Conservation (phyloP, 2,329 filamentous ascomycete genomes). For the Pyrenochaeta sp. region DNA sequence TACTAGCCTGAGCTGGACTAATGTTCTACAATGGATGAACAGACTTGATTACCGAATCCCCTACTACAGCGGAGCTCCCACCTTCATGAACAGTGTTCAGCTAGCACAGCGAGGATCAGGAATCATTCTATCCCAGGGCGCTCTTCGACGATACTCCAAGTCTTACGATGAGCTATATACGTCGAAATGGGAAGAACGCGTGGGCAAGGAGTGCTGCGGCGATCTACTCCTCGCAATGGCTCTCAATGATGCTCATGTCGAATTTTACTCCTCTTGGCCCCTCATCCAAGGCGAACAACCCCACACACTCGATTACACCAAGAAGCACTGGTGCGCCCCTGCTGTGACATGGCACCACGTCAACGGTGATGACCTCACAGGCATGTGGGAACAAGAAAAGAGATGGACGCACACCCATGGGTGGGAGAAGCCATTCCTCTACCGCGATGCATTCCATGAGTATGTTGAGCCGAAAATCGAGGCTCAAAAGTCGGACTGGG, state of each 20-base stretch:
- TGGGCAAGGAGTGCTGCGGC: conserved; percentile 47
- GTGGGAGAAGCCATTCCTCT: conserved; percentile 42
- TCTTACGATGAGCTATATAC: conserved; percentile 40
- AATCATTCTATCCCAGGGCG: conserved; percentile 52
- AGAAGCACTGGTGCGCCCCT: conserved; percentile 53
- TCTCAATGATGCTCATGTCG: conserved; percentile 44
- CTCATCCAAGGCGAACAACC: conserved; percentile 54
- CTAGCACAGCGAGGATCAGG: conserved; percentile 54
- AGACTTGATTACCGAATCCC: conserved; percentile 50
- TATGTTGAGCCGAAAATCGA: conserved; percentile 40
- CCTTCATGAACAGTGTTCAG: conserved; percentile 44
- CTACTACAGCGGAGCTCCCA: conserved; percentile 52
- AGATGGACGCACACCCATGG: conserved; percentile 43
- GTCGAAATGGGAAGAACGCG: conserved; percentile 40
- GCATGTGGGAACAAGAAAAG: conserved; percentile 41
- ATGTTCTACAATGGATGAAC: conserved; percentile 49
- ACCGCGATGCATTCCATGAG: conserved; percentile 41
- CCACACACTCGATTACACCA: conserved; percentile 48
- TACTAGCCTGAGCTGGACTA: conserved; percentile 46
- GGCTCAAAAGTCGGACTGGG: conserved; percentile 41
- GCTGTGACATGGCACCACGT: conserved; percentile 50
- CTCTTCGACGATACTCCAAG: conserved; percentile 44
- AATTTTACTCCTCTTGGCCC: conserved; percentile 49
- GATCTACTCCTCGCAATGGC: conserved; percentile 47
- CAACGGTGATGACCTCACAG: conserved; percentile 26